Base-by-base conservation (phyloP, 495 filamentous ascomycete genomes). In the Penicillium malachiteum region DNA sequence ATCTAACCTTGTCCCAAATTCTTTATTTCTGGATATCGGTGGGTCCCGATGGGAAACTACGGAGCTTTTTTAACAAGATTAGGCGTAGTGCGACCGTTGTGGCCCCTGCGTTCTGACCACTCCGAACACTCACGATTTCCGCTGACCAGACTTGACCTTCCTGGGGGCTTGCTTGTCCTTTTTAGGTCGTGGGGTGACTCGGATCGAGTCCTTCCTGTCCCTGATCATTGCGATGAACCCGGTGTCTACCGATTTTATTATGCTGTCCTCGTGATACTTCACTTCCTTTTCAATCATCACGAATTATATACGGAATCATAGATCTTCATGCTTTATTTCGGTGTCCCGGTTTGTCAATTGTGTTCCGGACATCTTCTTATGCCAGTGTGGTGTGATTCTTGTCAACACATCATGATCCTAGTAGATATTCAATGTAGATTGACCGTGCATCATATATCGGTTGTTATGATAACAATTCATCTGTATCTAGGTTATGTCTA, bases 161-260 rank as follows among this genome's bases (percentile, higher is more conserved):
- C 34, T 37, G 34, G 6, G 5, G 18, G 32, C 18, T 34, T 46
- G 31, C 18, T 50, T 61, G 49, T 53, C 53, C 13, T 16, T n/a
- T 49, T 57, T 33, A 5, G 38, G 57, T 13, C 52, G 59, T 68
- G 62, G 63, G 57, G 63, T 68, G 59, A 68, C 54, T 52, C 59
- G 65, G 65, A 59, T 59, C 47, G n/a, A 58, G 16, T 40, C 34
- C 35, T 68, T 61, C 63, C 56, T 49, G n/a, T 10, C 16, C 18
- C 8, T 16, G 33, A 5, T 34, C 14, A 17, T 45, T 13, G 40
- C 14, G 16, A 17, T 31, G 16, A 6, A 16, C 41, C 51, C 32
- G 40, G n/a, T 45, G 11, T 46, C 17, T 52, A 44, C 50, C 50
- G 50, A 52, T 52, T 39, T 46, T 26, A 9, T 31, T 17, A 34